Base-by-base conservation (phyloP, 2,329 filamentous ascomycete genomes). In the Colletotrichum eremochloae region DNA sequence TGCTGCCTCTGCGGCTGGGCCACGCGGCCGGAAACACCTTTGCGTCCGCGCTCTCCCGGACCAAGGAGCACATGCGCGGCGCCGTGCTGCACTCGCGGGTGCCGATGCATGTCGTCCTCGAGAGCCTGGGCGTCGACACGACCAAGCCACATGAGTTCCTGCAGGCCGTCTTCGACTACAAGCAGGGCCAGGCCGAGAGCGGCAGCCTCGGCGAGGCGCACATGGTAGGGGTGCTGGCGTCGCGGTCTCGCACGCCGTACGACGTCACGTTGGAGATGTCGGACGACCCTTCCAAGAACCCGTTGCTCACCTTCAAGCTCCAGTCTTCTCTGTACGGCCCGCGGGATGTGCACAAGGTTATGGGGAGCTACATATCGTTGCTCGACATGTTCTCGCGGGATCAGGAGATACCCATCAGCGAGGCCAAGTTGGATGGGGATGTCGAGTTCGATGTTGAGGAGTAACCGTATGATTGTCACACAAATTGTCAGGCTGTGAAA, bases 1-100 rank as follows among this genome's bases (percentile, higher is more conserved):
- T 88, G 1, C 77, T 89, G 1, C 82, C 87, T 3, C 60, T 89
- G 2, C 79, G 53, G 80, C 1, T 83, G 87, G 7, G 8, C 53
- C 15, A 57, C 53, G 11, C 53, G 5, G 33, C 33, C 53, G 48
- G 42, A 0, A 64, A 60, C 56, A 60, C 56, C 40, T 63, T 60
- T 31, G 40, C 42, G 18, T 46, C 42, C 1, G 40, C 24, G 3
- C 40, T 38, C 36, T 42, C 36, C 1, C 40, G 56, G 38, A 4
- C 29, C 36, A 60, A 20, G 56, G 56, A 60, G 18, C n/a, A n/a
- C 5, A 29, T 60, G 61, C 31, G 61, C 8, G 40, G 11, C 31
- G 61, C 61, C 1, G 5, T 44, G 1, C 31, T 31, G 61, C 61
- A 44, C 2, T 36, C 61, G 24, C 61, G 61, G 15, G 48, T 33